Percentiles rank a stretch among this genome's conserved stretches.
Conservation (phyloP, 2,329 filamentous ascomycete genomes). For the Periconia sp. region DNA sequence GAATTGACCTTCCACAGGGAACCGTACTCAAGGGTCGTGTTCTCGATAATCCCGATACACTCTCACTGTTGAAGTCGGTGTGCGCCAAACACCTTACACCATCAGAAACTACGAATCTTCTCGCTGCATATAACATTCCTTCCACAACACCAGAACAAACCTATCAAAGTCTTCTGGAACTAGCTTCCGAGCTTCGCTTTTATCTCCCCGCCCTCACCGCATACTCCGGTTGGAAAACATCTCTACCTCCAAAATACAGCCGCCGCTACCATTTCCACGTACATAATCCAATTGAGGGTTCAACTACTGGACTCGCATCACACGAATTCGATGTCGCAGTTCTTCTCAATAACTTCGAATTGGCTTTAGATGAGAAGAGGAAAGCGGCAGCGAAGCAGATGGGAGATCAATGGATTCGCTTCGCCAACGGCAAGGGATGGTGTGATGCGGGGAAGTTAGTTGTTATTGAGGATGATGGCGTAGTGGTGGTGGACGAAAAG, state of each 20-base stretch:
- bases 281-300: constrained; percentile 28
- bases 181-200: constrained; percentile 51
- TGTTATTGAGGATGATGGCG: constrained; percentile 19
- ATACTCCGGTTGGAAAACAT: constrained; percentile 33
- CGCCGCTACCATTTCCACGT: constrained; percentile 33
- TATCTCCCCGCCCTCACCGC: constrained; percentile 45
- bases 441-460: constrained; percentile 17
- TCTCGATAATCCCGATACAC: constrained; percentile 27
- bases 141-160: constrained; percentile 28
- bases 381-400: constrained; percentile 16
- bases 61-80: constrained; percentile 14
- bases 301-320: constrained; percentile 19
- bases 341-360: constrained; percentile 29
- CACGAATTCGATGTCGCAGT: constrained; percentile 37
- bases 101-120: constrained; percentile 17
- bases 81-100: constrained; percentile 19
- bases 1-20: constrained; percentile 20
- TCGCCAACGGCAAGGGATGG: constrained; percentile 28
- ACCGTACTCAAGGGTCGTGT: constrained; percentile 31
- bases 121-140: constrained; percentile 43
- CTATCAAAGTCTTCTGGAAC: constrained; percentile 23
- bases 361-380: constrained; percentile 14
- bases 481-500: constrained; percentile 13
- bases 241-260: constrained; percentile 4
- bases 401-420: constrained; percentile 27